Evolutionary conservation across 2,329 filamentous ascomycete species (phyloP), one percentile per base, ranked within the genome.

Genomic region (Fusarium subglutinans): DNA sequence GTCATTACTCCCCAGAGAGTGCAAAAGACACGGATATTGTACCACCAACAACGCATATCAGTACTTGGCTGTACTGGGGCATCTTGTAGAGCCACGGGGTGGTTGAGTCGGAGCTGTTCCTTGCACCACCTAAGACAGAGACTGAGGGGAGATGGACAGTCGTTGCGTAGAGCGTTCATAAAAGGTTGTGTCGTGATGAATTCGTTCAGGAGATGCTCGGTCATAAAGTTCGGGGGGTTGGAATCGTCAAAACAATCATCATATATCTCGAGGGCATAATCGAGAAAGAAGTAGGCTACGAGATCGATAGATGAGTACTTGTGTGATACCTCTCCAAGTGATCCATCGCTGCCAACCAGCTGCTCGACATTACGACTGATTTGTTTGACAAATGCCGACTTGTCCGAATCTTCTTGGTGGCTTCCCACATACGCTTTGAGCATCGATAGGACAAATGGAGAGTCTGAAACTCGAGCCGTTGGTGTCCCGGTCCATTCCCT

Each of bases 1-100:
- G 70, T 48, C 69, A 78, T 75, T 28, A 58, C 61, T 38, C 63
- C 45, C 77, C 77, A 79, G 17, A 78, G 74, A 4, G 77, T 76
- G 51, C 77, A 78, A 38, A 75, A 78, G 24, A 78, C 38, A 22
- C 63, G 66, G 33, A 78, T 73, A 28, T 77, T 78, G 57, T 77
- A 61, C 45, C 70, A 64, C 77, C 77, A 78, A 37, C 50, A 58
- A 18, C 59, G 53, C 41, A 71, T 75, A 17, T 37, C 20, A 22
- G 56, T 26, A 40, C 50, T 65, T 51, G 61, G 59, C 12, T 63
- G 33, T 28, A 77, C 69, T 11, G 51, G 60, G 28, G 74, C 61
- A 44, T 75, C 47, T 38, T 75, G 61, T 8, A 63, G 35, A 24
- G 77, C 69, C 22, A 79, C 41, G 8, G 48, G 58, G 20, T 60